Conservation (phyloP, 2,329 filamentous ascomycete species). For the Cladosporium sp. region DNA sequence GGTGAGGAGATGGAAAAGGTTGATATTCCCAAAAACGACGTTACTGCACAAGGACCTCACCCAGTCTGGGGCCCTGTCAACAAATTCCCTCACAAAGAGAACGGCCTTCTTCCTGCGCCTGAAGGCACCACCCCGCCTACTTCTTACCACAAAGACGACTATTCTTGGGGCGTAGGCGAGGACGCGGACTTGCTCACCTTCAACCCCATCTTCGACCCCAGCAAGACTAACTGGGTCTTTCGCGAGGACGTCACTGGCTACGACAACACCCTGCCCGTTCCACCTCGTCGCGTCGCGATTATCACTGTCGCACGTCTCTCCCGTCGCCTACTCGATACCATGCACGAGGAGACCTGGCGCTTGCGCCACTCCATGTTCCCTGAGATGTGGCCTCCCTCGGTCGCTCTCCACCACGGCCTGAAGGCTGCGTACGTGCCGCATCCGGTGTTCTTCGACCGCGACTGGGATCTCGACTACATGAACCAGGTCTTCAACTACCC, state of each 20-base stretch:
- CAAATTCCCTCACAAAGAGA: constrained; percentile 41
- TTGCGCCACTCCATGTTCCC: constrained; percentile 73
- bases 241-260: constrained; percentile 69
- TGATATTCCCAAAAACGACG: constrained; percentile 53
- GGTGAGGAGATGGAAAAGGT: constrained; percentile 55
- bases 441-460: constrained; percentile 75
- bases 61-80: constrained; percentile 66
- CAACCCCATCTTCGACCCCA: constrained; percentile 76
- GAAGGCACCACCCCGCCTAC: constrained; percentile 65
- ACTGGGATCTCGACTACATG: constrained; percentile 58
- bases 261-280: constrained; percentile 52
- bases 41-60: constrained; percentile 49
- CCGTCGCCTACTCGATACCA: constrained; percentile 68
- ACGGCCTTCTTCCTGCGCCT: constrained; percentile 57
- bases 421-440: constrained; percentile 79
- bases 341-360: constrained; percentile 73
- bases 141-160: constrained; percentile 61
- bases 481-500: constrained; percentile 52
- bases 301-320: constrained; percentile 75
- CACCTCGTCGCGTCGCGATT: constrained; percentile 74
- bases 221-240: constrained; percentile 72
- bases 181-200: constrained; percentile 73
- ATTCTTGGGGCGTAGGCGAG: constrained; percentile 74
- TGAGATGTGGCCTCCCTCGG: constrained; percentile 75
- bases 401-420: constrained; percentile 72